These are phyloP conservation scores for Colletotrichum trifolii DNA, from an alignment of 2,329 filamentous ascomycete genomes.

Conservation along the genomic window DNA sequence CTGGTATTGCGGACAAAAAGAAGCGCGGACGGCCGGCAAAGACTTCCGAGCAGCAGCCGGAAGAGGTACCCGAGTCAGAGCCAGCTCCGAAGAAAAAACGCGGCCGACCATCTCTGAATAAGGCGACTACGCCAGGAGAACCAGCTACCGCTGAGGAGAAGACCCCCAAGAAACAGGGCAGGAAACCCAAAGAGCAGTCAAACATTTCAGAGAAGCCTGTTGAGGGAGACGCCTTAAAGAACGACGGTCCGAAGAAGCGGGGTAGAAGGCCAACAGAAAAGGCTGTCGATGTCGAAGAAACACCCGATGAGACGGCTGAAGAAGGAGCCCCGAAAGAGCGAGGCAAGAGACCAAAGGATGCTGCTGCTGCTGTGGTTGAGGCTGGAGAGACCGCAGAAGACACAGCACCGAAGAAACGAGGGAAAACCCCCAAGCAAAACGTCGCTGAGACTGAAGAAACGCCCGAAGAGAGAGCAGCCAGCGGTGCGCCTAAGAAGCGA, in stretches of 20 bases:
- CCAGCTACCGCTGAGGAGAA: constrained; percentile 26
- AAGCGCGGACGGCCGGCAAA: constrained; percentile 15
- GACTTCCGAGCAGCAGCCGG: constrained; percentile 1
- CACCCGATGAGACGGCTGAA: too few relatives aligned
- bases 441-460: constrained; percentile 7
- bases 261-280: too few relatives aligned
- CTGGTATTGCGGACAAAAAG: constrained; percentile 2
- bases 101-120: constrained; percentile 43
- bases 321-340: too few relatives aligned
- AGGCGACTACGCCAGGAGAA: constrained; percentile 27
- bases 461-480: constrained; percentile 19
- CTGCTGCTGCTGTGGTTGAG: too few relatives aligned
- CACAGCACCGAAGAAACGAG: constrained; percentile 9
- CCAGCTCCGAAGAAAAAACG: constrained; percentile 48
- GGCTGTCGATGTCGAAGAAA: too few relatives aligned
- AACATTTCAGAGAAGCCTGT: constrained; percentile 9
- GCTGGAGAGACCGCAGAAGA: constrained; percentile 14
- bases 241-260: too few relatives aligned
- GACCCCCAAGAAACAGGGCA: constrained; percentile 24
- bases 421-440: neutral
- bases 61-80: constrained; percentile 38
- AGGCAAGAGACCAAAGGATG: too few relatives aligned
- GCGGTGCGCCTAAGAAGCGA: constrained; percentile 16
- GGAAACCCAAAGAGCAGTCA: constrained; percentile 2
- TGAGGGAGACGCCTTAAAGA: neutral